Percentiles rank a stretch among this genome's conserved stretches.
Conservation (phyloP, 2,329 filamentous ascomycete genomes). For the Sphaerulina vaccinii region DNA sequence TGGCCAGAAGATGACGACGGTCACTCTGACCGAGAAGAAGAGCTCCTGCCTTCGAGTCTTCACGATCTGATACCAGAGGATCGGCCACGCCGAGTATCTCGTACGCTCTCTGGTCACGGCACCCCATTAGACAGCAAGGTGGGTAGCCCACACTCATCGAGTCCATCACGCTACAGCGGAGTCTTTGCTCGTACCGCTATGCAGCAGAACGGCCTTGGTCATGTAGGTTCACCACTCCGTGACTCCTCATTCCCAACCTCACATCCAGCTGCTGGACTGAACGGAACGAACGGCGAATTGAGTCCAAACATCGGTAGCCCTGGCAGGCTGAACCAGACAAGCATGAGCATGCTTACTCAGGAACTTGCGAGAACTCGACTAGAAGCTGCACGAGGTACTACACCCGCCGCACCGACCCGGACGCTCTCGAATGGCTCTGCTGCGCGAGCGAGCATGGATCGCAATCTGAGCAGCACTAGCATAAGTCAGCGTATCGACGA, state of each 20-base stretch:
- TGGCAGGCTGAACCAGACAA: constrained; percentile 53
- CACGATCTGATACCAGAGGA: constrained; percentile 64
- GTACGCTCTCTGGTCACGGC: constrained; percentile 46
- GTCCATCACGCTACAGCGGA: constrained; percentile 62
- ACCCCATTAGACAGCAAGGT: constrained; percentile 42
- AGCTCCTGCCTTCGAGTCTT: constrained; percentile 73
- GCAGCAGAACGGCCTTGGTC: constrained; percentile 48
- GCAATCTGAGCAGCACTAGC: constrained; percentile 26
- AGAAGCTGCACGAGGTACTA: constrained; percentile 33
- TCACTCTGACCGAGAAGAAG: constrained; percentile 77
- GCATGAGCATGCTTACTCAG: constrained; percentile 62
- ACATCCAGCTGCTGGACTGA: constrained; percentile 17
- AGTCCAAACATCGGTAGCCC: constrained; percentile 54
- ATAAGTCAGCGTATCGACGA: constrained; percentile 28
- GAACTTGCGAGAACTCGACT: constrained; percentile 44
- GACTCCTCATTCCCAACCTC: constrained; percentile 44
- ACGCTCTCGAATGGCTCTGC: constrained; percentile 25
- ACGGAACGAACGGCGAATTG: constrained; percentile 26
- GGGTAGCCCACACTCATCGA: constrained; percentile 57
- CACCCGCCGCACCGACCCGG: constrained; percentile 11
- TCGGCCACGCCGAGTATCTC: constrained; percentile 57
- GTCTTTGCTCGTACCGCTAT: constrained; percentile 47
- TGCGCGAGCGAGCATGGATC: constrained; percentile 25
- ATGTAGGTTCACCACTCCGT: constrained; percentile 65
- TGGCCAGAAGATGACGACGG: constrained; percentile 59